A percentile compares a stretch with the other conserved stretches of the same genome.
Conservation (phyloP, 306 rosid species). For the Quercus engelmannii region DNA sequence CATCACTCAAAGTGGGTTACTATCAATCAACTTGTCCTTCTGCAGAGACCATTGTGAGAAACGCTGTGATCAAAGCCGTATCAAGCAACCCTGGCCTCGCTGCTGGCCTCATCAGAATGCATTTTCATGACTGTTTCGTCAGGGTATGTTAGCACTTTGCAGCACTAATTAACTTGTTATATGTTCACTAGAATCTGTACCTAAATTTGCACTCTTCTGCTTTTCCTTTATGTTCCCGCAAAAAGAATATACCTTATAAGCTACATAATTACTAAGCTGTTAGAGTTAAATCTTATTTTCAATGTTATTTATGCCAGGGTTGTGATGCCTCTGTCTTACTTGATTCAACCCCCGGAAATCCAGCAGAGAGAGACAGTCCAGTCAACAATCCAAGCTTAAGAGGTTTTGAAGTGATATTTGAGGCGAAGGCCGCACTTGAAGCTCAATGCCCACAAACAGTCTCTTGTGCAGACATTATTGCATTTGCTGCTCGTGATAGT, state of each 20-base stretch:
- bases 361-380: conserved; percentile 27
- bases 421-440: conserved; percentile 33
- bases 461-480: conserved; percentile 38
- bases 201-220: too few relatives aligned
- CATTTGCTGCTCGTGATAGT: conserved; percentile 37
- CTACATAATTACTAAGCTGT: background rate
- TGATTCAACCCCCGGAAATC: conserved; percentile 25
- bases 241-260: too few relatives aligned
- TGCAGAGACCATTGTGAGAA: conserved; percentile 24
- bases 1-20: conserved; percentile 20
- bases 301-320: conserved; percentile 15
- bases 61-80: conserved; percentile 20
- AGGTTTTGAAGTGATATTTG: conserved; percentile 38
- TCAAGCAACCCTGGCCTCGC: conserved; percentile 28
- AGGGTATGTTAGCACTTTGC: conserved; percentile 18
- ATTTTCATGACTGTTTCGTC: conserved; percentile 48
- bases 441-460: conserved; percentile 34
- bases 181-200: too few relatives aligned
- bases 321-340: conserved; percentile 38
- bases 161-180: too few relatives aligned
- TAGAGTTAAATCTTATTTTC: background rate
- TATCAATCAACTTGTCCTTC: conserved; percentile 26
- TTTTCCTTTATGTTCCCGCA: background rate
- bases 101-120: conserved; percentile 41
- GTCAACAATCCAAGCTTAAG: conserved; percentile 38